A percentile compares a stretch with the other conserved stretches of the same genome.
Conservation (phyloP, 352 stramenopile genomes). For the Pythium folliculosum region DNA sequence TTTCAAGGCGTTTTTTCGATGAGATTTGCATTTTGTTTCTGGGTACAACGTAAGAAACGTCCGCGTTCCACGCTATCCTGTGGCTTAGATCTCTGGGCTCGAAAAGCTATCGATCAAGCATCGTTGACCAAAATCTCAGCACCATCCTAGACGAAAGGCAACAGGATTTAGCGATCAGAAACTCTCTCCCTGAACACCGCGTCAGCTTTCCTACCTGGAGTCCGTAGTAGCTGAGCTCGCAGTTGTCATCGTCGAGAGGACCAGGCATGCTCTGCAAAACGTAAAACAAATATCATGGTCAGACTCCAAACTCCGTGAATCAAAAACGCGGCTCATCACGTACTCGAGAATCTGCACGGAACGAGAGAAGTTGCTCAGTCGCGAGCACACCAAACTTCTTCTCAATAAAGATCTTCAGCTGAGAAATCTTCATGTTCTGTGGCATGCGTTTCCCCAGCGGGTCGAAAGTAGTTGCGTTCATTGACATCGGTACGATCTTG, state of each 20-base stretch:
- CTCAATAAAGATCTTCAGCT: conserved; percentile 70
- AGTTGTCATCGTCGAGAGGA: conserved; percentile 67
- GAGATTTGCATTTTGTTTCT: no score
- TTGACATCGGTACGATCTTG: conserved; percentile 73
- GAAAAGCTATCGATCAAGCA: not conserved
- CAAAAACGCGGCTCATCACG: not conserved
- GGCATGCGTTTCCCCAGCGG: conserved; percentile 68
- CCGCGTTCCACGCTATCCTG: no score
- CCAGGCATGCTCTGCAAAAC: conserved; percentile 58
- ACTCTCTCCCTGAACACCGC: not conserved
- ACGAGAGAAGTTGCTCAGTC: conserved; percentile 57
- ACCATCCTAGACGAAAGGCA: conserved; percentile 41
- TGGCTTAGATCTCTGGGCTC: no score
- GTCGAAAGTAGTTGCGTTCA: conserved; percentile 67
- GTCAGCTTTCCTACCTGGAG: conserved; percentile 46
- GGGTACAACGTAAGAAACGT: no score
- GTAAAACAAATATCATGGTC: not conserved
- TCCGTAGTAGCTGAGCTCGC: conserved; percentile 73
- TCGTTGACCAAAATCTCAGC: conserved; percentile 75
- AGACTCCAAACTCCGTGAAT: not conserved
- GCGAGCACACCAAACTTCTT: conserved; percentile 72
- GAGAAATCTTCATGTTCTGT: conserved; percentile 74
- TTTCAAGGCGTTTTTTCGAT: no score
- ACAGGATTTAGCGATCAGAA: not conserved
- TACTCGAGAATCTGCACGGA: conserved; percentile 58